Percentiles rank a stretch among this genome's conserved stretches.
Evolutionary conservation across 192 early-diverging fungal genomes (phyloP).

Genomic region (Backusella psychrophila): DNA sequence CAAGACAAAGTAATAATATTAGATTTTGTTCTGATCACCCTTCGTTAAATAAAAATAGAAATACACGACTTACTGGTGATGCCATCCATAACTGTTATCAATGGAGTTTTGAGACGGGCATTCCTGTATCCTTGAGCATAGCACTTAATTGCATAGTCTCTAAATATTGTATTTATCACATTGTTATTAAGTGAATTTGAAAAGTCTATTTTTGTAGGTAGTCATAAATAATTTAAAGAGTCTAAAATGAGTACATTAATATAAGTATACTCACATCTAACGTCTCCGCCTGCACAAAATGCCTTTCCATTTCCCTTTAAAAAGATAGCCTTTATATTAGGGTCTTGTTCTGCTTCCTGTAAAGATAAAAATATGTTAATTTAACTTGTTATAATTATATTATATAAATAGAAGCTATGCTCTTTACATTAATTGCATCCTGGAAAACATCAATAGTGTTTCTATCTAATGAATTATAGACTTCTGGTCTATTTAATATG

Average conservation of each 20-base stretch:
- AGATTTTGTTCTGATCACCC: too few species aligned
- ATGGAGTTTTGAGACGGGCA: conserved; percentile 81
- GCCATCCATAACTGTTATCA: conserved; percentile 85
- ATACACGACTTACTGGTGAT: conserved; percentile 58
- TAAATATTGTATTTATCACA: not conserved
- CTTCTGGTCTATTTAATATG: not conserved
- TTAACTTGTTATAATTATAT: too few species aligned
- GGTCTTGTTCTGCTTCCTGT: not conserved
- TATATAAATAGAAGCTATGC: not conserved
- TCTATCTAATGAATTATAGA: not conserved
- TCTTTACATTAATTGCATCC: not conserved
- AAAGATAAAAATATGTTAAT: not conserved
- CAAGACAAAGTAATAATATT: too few species aligned
- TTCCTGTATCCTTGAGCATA: conserved; percentile 90
- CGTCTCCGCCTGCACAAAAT: conserved; percentile 93
- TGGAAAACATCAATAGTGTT: not conserved
- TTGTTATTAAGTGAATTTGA: not conserved
- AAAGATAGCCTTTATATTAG: conserved; percentile 70
- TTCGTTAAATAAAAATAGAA: conserved; percentile 33
- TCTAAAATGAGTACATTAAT: not conserved
- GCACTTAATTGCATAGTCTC: conserved; percentile 42
- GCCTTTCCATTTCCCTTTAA: conserved; percentile 66
- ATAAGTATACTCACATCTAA: conserved; percentile 42
- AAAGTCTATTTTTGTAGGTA: not conserved
- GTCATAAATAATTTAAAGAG: too few species aligned